Evolutionary conservation across 208 protist genomes (phyloP).

Genomic region (Angomonas ambiguus): DNA sequence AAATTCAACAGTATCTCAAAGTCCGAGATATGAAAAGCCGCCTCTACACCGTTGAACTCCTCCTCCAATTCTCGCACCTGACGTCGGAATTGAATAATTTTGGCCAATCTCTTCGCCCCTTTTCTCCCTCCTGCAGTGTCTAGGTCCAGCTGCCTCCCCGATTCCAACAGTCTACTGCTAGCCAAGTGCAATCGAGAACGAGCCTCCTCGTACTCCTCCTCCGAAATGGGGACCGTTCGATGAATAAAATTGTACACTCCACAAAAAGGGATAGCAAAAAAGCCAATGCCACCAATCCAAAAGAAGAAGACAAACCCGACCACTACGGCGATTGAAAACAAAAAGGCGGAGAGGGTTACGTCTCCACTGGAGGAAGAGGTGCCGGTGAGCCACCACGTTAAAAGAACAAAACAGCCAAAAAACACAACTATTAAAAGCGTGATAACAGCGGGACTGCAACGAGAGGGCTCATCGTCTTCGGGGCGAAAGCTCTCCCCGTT

Average conservation of each 20-base stretch:
- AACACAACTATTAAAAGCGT: conserved; percentile 14
- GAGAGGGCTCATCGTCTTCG: conserved; percentile 20
- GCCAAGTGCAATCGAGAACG: conserved; percentile 60
- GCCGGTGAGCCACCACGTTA: not conserved
- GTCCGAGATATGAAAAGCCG: conserved; percentile 62
- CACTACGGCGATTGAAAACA: conserved; percentile 51
- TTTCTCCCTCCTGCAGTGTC: conserved; percentile 22
- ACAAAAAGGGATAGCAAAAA: conserved; percentile 86
- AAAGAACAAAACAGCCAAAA: not conserved
- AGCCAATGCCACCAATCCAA: conserved; percentile 91
- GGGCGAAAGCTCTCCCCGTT: conserved; percentile 87
- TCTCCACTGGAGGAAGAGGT: not conserved
- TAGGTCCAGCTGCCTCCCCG: conserved; percentile 52
- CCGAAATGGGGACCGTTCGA: conserved; percentile 69
- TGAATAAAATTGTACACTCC: conserved; percentile 63
- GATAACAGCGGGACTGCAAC: conserved; percentile 9
- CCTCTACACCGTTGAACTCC: conserved; percentile 64
- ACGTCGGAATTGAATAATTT: conserved; percentile 62
- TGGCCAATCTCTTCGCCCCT: conserved; percentile 30
- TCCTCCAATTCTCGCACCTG: conserved; percentile 75
- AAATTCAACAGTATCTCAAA: conserved; percentile 48
- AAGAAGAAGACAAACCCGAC: conserved; percentile 86
- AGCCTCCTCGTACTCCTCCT: conserved; percentile 62
- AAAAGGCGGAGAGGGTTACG: conserved; percentile 39
- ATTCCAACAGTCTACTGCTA: conserved; percentile 59